Evolutionary conservation across 73 alveolate species (phyloP).

Genomic region (Tetrahymena thermophila): DNA sequence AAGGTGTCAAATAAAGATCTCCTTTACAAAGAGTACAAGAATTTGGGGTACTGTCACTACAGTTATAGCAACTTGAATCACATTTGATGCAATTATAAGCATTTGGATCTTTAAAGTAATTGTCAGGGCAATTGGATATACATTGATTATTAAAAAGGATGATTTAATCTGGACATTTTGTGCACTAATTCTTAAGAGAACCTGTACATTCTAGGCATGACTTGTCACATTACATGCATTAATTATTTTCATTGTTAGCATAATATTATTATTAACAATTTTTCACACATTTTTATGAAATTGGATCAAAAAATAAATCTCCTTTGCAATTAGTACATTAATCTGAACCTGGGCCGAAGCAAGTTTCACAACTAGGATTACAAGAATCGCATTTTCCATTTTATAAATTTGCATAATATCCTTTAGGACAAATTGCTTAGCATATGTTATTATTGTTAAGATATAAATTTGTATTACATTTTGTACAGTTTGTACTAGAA

Average conservation of each 20-base stretch:
- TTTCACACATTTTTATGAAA: background rate
- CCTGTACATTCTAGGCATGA: background rate
- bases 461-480: background rate
- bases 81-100: background rate
- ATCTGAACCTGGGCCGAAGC: background rate
- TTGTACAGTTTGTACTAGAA: background rate
- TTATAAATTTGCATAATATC: background rate
- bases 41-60: background rate
- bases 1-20: background rate
- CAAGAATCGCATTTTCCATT: background rate
- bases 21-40: background rate
- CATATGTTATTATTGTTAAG: background rate
- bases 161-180: background rate
- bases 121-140: background rate
- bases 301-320: background rate
- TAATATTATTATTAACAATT: background rate
- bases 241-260: background rate
- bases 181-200: background rate
- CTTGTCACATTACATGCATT: background rate
- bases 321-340: background rate
- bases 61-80: background rate
- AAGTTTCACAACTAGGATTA: background rate
- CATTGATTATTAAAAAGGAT: background rate
- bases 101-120: background rate
- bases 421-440: background rate